A percentile compares a stretch with the other conserved stretches of the same genome.
Conservation (phyloP, 1,284 basidiomycete species). For the Uromyces viciae-fabae region DNA sequence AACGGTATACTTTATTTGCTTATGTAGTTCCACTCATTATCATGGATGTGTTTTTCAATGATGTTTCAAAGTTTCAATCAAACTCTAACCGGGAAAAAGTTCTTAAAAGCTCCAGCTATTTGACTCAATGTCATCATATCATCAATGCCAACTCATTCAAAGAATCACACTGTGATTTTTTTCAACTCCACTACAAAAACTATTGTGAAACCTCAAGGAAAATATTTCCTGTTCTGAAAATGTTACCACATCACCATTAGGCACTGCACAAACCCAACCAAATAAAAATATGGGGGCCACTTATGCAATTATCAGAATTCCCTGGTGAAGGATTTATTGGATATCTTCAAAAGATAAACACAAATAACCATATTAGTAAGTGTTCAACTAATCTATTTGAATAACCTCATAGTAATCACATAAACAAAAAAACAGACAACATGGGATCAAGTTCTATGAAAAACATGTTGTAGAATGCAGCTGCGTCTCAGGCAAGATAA, state of each 20-base stretch:
- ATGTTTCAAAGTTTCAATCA: background rate
- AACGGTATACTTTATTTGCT: constrained; percentile 18
- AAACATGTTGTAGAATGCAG: too few relatives aligned
- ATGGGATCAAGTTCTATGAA: too few relatives aligned
- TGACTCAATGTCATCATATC: constrained; percentile 2
- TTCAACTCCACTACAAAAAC: background rate
- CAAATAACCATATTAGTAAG: constrained; percentile 23
- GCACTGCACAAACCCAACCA: background rate
- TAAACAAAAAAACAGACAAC: too few relatives aligned
- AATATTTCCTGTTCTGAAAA: background rate
- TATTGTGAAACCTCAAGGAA: background rate
- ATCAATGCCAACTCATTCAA: background rate
- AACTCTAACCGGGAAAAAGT: background rate
- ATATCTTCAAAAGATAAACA: constrained; percentile 21
- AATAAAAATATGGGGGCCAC: background rate
- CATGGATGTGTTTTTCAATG: background rate
- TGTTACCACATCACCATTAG: background rate
- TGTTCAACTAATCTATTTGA: too few relatives aligned
- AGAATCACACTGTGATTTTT: background rate
- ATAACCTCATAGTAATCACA: too few relatives aligned
- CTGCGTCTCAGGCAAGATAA: too few relatives aligned
- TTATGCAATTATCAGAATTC: background rate
- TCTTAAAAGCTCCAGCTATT: constrained; percentile 1
- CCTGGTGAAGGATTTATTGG: constrained; percentile 14
- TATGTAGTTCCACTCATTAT: constrained; percentile 11